Evolutionary conservation across 441 rosid species (phyloP), one percentile per base, ranked within the genome.

Genomic region (Adansonia gregorii): DNA sequence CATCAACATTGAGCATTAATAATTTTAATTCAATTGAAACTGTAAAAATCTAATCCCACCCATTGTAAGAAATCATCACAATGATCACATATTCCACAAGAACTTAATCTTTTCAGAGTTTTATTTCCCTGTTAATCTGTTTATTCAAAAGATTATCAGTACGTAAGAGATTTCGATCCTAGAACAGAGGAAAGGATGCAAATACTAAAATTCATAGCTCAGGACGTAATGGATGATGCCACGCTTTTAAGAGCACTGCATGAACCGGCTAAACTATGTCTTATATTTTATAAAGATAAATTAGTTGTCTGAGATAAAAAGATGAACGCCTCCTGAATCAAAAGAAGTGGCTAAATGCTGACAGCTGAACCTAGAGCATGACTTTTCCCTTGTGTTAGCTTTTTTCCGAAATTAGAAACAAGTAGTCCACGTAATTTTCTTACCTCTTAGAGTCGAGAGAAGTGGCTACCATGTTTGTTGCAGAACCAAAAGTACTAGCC

Each of bases 401-500:
- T 35, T 35, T 35, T 35, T 35, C 39, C 8, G 1, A 41, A 41
- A 5, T 41, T 41, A 41, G 45, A 41, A 41, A 41, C 8, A 1
- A 5, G 45, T 41, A 41, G 1, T 41, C 6, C 45, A 41, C 0
- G 45, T 6, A 41, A 41, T 35, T 41, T 41, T 41, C 45, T 41
- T 69, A 85, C 87, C 79, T 79, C 71, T 35, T 39, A 0, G 87
- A 82, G 51, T 87, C 86, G 8, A 80, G 85, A 39, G 88, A 89
- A 39, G 90, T 86, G 19, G 92, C 85, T 1, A 80, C 84, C 51
- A 86, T 82, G 78, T 84, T 86, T 2, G 39, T 22, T 43, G 88
- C 80, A 8, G 85, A 83, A 70, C 86, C 85, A 72, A 85, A 87
- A 14, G 87, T 83, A 64, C 14, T 20, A 43, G 87, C 91, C 74